phyloP scores from a whole-genome alignment of 1,284 basidiomycete species.

The Violaceomyces palustris region DNA sequence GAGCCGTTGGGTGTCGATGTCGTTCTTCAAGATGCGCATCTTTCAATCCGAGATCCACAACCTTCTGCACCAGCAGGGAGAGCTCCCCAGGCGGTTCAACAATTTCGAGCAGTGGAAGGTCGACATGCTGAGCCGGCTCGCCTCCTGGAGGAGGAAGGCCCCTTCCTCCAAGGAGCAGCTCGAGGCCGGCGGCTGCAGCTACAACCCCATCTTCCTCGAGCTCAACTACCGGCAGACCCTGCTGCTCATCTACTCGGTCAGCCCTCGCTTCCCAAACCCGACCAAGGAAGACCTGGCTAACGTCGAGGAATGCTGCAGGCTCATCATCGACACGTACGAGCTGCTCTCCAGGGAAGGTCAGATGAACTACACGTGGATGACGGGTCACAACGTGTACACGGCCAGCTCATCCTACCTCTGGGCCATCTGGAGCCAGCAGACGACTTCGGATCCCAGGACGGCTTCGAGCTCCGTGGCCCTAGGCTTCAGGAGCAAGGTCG shows the following conservation, averaged over 20 bases:
- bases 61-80: constrained; percentile 24
- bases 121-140: constrained; percentile 22
- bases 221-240: constrained; percentile 35
- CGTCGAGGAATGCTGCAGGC: constrained; percentile 30
- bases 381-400: constrained; percentile 28
- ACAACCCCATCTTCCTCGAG: constrained; percentile 34
- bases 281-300: constrained; percentile 20
- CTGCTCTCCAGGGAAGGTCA: constrained; percentile 27
- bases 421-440: constrained; percentile 30
- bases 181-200: constrained; percentile 20
- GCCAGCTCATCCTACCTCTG: constrained; percentile 26
- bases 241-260: constrained; percentile 28
- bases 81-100: constrained; percentile 27
- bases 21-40: constrained; percentile 32
- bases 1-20: constrained; percentile 27
- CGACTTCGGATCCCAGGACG: constrained; percentile 16
- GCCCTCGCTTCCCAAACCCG: constrained; percentile 25
- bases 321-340: constrained; percentile 37
- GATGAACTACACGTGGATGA: constrained; percentile 36
- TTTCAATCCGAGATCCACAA: constrained; percentile 30
- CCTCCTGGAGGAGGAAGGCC: constrained; percentile 23
- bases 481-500: constrained; percentile 23
- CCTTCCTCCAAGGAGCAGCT: constrained; percentile 24
- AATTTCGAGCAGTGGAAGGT: constrained; percentile 25
- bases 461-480: constrained; percentile 18